Evolutionary conservation across 2,329 filamentous ascomycete genomes (phyloP), one percentile per base, ranked within the genome.

Genomic region (Calonectria pteridis): DNA sequence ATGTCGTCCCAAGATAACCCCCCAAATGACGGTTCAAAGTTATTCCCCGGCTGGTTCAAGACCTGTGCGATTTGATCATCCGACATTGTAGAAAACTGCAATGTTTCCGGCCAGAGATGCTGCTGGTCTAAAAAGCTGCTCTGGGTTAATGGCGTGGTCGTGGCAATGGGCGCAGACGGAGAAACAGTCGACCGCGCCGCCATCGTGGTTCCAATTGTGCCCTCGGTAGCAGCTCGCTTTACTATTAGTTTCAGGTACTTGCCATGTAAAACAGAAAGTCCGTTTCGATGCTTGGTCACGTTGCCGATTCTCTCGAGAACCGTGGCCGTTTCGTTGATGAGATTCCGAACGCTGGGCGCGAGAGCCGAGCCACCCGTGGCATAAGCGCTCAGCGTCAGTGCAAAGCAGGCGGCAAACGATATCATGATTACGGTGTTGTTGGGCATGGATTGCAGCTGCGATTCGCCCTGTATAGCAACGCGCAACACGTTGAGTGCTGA

Each of bases 391-490:
- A 94, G 86, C 13, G 90, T 89, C n/a, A 94, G 83, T 0, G 92
- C 92, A 74, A 93, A 93, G 77, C 91, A 93, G 6, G 92, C 92
- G 0, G 93, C 93, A 76, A 94, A 94, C 1, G 93, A 93, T 16
- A 95, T 94, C 93, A 95, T 95, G 76, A 94, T 94, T 69, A 93
- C 90, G 0, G 93, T 94, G 77, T 95, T 95, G 82, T 95, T 95
- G 0, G 93, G 93, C 93, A 95, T 95, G 0, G 93, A 94, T 69
- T 91, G 91, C 0, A 95, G 87, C 74, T 93, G 89, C 0, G 88
- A 86, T 80, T 95, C 93, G 40, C 93, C 93, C 82, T 94, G 93
- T 7, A 94, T 93, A 0, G 93, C 93, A 2, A 92, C 92, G 28
- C 93, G 90, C 87, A 95, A 90, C 6, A 95, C 93, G 72, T 94